phyloP scores from a whole-genome alignment of 768 basidiomycete species.

The Russula emetica region DNA sequence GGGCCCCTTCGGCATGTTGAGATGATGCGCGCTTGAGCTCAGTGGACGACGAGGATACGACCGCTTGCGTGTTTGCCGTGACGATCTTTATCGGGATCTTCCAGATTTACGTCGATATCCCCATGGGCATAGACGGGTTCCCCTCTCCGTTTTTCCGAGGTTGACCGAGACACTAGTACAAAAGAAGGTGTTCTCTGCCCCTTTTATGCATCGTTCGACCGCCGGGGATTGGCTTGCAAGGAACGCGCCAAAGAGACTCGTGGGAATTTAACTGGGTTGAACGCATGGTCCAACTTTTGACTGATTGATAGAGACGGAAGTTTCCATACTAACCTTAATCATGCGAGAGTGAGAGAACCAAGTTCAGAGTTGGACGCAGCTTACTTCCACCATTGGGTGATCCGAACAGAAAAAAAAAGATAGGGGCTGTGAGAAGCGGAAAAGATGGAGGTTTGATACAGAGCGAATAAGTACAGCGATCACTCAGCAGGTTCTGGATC shows the following conservation, averaged over 20 bases:
- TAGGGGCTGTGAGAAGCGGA: slow-evolving; percentile 1
- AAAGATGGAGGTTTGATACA: slow-evolving; percentile 31
- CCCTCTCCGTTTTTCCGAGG: neutral
- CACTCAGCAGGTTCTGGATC: slow-evolving; percentile 27
- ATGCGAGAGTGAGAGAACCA: neutral
- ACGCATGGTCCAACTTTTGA: slow-evolving; percentile 4
- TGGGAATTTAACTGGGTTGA: slow-evolving; percentile 2
- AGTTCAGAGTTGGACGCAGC: neutral
- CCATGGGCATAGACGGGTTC: slow-evolving; percentile 12
- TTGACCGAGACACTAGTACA: neutral
- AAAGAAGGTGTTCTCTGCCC: neutral
- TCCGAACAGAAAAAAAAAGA: slow-evolving; percentile 12
- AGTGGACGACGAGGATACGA: neutral
- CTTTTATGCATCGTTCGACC: neutral
- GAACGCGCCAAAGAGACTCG: slow-evolving; percentile 8
- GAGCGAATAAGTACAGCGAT: slow-evolving; percentile 36
- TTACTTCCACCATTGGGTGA: neutral
- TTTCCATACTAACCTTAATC: slow-evolving; percentile 12
- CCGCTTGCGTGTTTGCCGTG: neutral
- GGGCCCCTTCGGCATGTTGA: neutral
- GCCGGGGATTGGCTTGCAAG: neutral
- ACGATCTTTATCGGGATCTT: neutral
- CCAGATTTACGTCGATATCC: slow-evolving; percentile 8
- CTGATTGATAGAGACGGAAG: slow-evolving; percentile 1
- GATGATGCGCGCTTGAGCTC: no score